A percentile compares a stretch with the other conserved stretches of the same genome.
These are phyloP conservation scores for Vitis amurensis DNA, from an alignment of 164 flowering plant genomes.

Conservation along the genomic window DNA sequence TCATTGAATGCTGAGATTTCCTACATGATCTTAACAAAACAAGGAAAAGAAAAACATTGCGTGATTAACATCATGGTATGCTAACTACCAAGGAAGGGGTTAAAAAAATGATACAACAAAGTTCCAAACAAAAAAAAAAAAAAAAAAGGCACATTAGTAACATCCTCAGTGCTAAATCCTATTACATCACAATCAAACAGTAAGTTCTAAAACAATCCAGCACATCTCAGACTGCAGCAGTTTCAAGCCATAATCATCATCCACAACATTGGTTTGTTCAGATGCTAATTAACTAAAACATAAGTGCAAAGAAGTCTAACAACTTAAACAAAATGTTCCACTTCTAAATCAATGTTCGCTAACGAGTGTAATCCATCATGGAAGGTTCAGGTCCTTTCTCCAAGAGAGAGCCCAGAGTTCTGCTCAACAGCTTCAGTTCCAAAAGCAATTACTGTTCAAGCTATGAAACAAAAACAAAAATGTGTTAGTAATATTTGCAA, in stretches of 20 bases:
- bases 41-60: slow-evolving; percentile 4
- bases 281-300: slow-evolving; percentile 17
- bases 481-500: neutral
- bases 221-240: slow-evolving; percentile 22
- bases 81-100: neutral
- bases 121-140: slow-evolving; percentile 6
- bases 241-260: slow-evolving; percentile 19
- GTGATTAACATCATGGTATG: neutral
- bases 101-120: slow-evolving; percentile 16
- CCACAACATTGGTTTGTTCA: slow-evolving; percentile 19
- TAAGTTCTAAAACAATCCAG: slow-evolving; percentile 17
- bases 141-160: slow-evolving; percentile 12
- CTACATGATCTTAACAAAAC: slow-evolving; percentile 7
- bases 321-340: slow-evolving; percentile 9
- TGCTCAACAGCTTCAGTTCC: slow-evolving; percentile 5
- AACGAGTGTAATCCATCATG: neutral
- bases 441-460: slow-evolving; percentile 1
- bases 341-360: slow-evolving; percentile 15
- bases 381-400: slow-evolving; percentile 10
- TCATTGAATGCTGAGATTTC: slow-evolving; percentile 11
- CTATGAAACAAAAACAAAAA: slow-evolving; percentile 4
- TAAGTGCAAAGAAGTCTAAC: slow-evolving; percentile 10
- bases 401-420: slow-evolving; percentile 3
- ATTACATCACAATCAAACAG: slow-evolving; percentile 22
- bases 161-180: slow-evolving; percentile 24